These are phyloP conservation scores for Amoeboradix gromovi DNA, from an alignment of 371 early-diverging fungal genomes.

Conservation along the genomic window DNA sequence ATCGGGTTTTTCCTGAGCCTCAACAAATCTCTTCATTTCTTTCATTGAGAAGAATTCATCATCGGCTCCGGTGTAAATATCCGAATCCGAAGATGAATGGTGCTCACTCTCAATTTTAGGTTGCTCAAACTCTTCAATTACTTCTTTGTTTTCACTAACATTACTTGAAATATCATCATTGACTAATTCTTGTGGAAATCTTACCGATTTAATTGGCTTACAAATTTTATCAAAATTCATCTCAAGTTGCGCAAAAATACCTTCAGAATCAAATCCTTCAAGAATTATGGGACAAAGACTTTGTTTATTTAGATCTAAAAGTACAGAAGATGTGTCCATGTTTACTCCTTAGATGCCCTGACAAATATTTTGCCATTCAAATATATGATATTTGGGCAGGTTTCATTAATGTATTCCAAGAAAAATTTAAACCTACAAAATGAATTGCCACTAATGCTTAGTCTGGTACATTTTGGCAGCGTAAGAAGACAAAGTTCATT, in stretches of 20 bases:
- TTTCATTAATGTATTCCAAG: neutral
- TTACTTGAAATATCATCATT: neutral
- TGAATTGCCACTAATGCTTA: neutral
- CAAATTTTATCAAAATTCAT: neutral
- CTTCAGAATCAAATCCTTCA: neutral
- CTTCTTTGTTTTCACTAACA: neutral
- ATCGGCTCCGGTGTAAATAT: neutral
- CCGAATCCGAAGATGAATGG: neutral
- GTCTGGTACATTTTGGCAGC: neutral
- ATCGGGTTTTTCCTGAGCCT: neutral
- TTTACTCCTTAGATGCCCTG: neutral
- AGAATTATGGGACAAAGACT: neutral
- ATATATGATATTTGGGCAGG: neutral
- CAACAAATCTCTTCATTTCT: neutral
- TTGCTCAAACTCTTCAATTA: neutral
- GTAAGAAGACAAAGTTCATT: neutral
- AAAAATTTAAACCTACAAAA: neutral
- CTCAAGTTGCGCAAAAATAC: neutral
- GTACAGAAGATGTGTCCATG: neutral
- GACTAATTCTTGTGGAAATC: neutral
- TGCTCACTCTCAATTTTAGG: neutral
- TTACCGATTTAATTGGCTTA: neutral
- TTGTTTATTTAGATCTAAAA: neutral
- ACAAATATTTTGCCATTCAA: neutral
- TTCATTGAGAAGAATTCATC: neutral